Conservation (phyloP, 768 basidiomycete genomes). For the Pleurotus giganteus region DNA sequence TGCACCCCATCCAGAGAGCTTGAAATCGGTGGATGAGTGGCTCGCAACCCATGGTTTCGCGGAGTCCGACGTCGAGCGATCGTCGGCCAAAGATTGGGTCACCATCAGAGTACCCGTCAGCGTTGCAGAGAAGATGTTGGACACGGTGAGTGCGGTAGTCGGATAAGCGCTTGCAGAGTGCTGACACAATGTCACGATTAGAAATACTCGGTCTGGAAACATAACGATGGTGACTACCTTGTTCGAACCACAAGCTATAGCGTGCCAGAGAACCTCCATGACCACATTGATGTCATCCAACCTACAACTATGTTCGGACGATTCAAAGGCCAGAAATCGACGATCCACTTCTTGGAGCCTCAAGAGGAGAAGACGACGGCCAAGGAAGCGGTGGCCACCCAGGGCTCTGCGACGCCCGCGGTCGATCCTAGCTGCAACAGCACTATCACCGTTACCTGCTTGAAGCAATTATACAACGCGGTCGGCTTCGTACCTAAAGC, state of each 20-base stretch:
- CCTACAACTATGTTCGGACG: conserved; percentile 70
- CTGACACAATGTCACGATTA: conserved; percentile 19
- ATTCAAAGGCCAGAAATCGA: conserved; percentile 40
- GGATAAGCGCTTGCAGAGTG: background rate
- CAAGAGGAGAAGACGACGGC: conserved; percentile 22
- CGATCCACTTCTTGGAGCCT: conserved; percentile 35
- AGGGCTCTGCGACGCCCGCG: conserved; percentile 28
- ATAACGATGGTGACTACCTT: conserved; percentile 49
- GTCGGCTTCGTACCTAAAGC: conserved; percentile 41
- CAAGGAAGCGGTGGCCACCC: background rate
- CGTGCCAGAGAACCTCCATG: conserved; percentile 55
- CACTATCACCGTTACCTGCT: conserved; percentile 50
- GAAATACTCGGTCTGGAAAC: conserved; percentile 65
- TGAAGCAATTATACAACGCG: conserved; percentile 56
- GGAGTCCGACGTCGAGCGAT: conserved; percentile 46
- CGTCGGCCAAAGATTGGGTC: conserved; percentile 72
- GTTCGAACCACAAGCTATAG: conserved; percentile 71
- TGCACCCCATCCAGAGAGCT: conserved; percentile 51
- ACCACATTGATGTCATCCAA: conserved; percentile 66
- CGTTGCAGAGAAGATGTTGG: conserved; percentile 65
- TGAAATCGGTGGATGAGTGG: conserved; percentile 61
- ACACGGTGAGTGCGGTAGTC: conserved; percentile 46
- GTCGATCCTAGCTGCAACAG: conserved; percentile 48
- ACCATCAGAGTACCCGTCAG: conserved; percentile 54
- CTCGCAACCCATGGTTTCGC: conserved; percentile 52